These are phyloP conservation scores for Pyrenochaeta sp. DNA, from an alignment of 2,329 filamentous ascomycete species.

Conservation along the genomic window DNA sequence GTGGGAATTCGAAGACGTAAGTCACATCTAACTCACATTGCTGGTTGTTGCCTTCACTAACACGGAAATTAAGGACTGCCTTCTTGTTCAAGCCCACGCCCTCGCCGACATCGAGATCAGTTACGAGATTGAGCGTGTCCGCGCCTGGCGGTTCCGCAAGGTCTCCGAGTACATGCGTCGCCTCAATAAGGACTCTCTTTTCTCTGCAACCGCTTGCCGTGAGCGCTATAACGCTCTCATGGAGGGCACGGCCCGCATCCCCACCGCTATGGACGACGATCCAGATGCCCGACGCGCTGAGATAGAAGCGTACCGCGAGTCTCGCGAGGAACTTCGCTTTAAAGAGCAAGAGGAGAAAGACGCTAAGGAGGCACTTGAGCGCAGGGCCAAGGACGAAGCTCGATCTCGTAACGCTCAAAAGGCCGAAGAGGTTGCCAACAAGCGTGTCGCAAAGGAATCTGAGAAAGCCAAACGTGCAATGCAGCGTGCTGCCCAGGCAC, in stretches of 20 bases:
- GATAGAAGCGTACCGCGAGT: slow-evolving; percentile 26
- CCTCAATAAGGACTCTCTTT: slow-evolving; percentile 50
- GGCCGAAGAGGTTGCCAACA: slow-evolving; percentile 30
- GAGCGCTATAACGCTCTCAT: slow-evolving; percentile 53
- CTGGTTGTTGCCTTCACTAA: slow-evolving; percentile 6
- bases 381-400: slow-evolving; percentile 28
- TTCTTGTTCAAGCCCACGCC: slow-evolving; percentile 52
- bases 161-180: slow-evolving; percentile 55
- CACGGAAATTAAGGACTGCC: slow-evolving; percentile 51
- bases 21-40: slow-evolving; percentile 9
- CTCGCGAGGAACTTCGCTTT: slow-evolving; percentile 28
- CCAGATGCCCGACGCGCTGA: slow-evolving; percentile 49
- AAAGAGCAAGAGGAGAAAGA: slow-evolving; percentile 30
- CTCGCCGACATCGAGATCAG: slow-evolving; percentile 55
- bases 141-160: slow-evolving; percentile 56
- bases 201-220: slow-evolving; percentile 57
- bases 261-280: slow-evolving; percentile 54
- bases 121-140: slow-evolving; percentile 50
- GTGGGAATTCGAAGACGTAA: slow-evolving; percentile 60
- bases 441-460: slow-evolving; percentile 18
- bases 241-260: slow-evolving; percentile 55
- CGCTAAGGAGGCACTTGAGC: slow-evolving; percentile 17
- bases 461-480: slow-evolving; percentile 33
- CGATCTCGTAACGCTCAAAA: slow-evolving; percentile 31
- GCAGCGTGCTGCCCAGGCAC: slow-evolving; percentile 29